phyloP scores from a whole-genome alignment of 306 rosid genomes.

The Arachis stenosperma region DNA sequence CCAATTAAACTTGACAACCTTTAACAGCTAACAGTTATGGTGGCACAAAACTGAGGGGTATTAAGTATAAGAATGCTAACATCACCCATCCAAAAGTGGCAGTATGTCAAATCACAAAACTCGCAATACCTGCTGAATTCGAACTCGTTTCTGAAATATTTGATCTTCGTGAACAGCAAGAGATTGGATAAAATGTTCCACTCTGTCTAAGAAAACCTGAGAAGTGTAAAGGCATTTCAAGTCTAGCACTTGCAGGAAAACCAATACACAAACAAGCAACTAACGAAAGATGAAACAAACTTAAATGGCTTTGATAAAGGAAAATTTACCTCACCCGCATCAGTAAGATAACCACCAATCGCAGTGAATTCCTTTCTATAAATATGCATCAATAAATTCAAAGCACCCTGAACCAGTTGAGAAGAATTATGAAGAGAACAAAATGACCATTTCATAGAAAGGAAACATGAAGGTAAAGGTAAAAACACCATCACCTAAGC shows the following conservation, averaged over 20 bases:
- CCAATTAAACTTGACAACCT: constrained; percentile 20
- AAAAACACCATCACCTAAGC: not conserved
- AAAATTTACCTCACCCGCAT: constrained; percentile 89
- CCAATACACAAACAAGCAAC: constrained; percentile 30
- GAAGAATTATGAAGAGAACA: constrained; percentile 32
- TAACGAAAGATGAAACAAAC: constrained; percentile 9
- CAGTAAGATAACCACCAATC: constrained; percentile 98
- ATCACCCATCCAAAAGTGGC: constrained; percentile 12
- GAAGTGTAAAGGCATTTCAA: constrained; percentile 33
- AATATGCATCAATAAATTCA: constrained; percentile 88
- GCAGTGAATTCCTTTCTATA: constrained; percentile 86
- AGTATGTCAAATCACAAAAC: constrained; percentile 10
- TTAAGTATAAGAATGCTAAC: not conserved
- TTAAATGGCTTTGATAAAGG: constrained; percentile 25
- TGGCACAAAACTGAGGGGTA: constrained; percentile 23
- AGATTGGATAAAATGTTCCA: constrained; percentile 81
- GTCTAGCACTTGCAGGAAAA: constrained; percentile 28
- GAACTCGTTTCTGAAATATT: constrained; percentile 89
- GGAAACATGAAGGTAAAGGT: constrained; percentile 3
- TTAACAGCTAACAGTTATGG: constrained; percentile 6
- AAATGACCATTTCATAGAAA: constrained; percentile 18
- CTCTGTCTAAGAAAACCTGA: constrained; percentile 84
- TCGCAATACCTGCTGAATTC: constrained; percentile 82
- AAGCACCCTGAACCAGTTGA: constrained; percentile 80
- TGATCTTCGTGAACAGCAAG: constrained; percentile 83